These are phyloP conservation scores for Ceratocystis albifundus DNA, from an alignment of 2,329 filamentous ascomycete genomes.

Conservation along the genomic window DNA sequence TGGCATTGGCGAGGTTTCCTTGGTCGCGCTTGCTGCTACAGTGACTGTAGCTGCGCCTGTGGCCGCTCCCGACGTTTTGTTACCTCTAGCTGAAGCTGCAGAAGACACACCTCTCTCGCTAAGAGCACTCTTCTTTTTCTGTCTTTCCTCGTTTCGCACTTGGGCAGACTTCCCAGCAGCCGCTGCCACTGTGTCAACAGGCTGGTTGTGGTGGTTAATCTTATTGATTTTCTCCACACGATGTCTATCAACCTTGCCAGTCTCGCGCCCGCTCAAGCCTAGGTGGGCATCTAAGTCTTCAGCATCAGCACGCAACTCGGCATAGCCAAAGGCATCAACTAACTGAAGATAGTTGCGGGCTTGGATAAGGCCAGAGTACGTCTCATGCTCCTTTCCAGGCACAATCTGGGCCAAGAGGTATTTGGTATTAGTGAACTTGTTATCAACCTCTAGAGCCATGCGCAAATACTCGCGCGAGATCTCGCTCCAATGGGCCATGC, in stretches of 20 bases:
- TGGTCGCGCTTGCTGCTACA: background rate
- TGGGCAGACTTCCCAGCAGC: slow-evolving; percentile 39
- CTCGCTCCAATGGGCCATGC: slow-evolving; percentile 60
- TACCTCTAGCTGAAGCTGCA: slow-evolving; percentile 11
- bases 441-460: slow-evolving; percentile 63
- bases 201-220: slow-evolving; percentile 28
- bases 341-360: slow-evolving; percentile 61
- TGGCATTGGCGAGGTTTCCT: background rate
- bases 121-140: slow-evolving; percentile 31
- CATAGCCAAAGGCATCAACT: slow-evolving; percentile 53
- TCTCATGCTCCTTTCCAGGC: slow-evolving; percentile 56
- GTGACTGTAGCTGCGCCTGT: background rate
- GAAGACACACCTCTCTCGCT: slow-evolving; percentile 30
- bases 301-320: slow-evolving; percentile 53
- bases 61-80: slow-evolving; percentile 23
- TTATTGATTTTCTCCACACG: slow-evolving; percentile 21
- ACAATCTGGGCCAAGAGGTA: slow-evolving; percentile 77
- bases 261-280: slow-evolving; percentile 29
- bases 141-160: slow-evolving; percentile 29
- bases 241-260: slow-evolving; percentile 21
- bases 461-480: slow-evolving; percentile 66
- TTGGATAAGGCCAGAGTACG: slow-evolving; percentile 49
- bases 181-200: slow-evolving; percentile 32
- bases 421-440: slow-evolving; percentile 87
- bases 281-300: slow-evolving; percentile 52